phyloP scores from a whole-genome alignment of 2,329 filamentous ascomycete species.

The Calonectria pauciramosa region DNA sequence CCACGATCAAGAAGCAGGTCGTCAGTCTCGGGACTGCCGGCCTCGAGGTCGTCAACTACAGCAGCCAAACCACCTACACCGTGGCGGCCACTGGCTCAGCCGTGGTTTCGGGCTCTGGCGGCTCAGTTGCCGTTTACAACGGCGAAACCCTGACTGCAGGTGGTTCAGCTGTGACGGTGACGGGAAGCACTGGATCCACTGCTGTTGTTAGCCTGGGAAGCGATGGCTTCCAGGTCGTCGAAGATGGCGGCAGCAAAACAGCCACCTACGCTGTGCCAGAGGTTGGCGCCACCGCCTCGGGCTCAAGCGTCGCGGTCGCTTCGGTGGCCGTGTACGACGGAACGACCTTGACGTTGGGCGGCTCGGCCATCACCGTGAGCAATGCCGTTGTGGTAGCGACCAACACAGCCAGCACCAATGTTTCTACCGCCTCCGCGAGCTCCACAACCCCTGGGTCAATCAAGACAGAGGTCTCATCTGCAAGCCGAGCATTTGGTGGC shows the following conservation, averaged over 20 bases:
- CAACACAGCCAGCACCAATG: neutral
- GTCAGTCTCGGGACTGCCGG: neutral
- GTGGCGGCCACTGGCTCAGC: neutral
- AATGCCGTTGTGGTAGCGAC: neutral
- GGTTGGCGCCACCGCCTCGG: neutral
- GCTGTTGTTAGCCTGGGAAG: neutral
- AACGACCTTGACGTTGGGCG: neutral
- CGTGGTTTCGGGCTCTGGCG: neutral
- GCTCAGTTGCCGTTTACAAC: neutral
- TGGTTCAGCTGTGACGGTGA: neutral
- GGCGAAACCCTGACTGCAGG: neutral
- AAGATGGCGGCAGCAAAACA: neutral
- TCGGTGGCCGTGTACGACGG: neutral
- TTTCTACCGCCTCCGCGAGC: neutral
- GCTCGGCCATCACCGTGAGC: neutral
- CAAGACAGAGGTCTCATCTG: neutral
- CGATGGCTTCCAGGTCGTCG: neutral
- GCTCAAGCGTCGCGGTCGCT: neutral
- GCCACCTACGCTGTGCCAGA: neutral
- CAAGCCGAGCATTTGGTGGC: neutral
- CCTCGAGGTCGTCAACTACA: conserved; percentile 1
- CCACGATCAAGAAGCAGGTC: neutral
- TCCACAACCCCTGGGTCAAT: neutral
- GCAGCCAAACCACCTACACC: neutral
- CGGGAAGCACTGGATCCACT: neutral